A percentile compares a stretch with the other conserved stretches of the same genome.
Conservation (phyloP, 1,284 basidiomycete species). For the Malassezia sympodialis region DNA sequence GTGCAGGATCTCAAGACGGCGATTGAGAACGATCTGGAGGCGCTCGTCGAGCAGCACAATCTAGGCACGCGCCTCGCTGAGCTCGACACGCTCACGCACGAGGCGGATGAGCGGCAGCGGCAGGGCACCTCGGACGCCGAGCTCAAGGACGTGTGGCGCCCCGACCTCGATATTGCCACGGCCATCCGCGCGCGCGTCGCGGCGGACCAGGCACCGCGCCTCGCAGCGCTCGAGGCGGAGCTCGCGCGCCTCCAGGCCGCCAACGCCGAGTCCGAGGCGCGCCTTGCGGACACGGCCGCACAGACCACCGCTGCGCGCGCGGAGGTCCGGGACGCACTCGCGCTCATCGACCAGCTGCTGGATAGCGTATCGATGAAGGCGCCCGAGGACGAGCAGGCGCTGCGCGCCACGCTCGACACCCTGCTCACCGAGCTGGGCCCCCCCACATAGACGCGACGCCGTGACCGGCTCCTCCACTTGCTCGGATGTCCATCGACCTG, state of each 20-base stretch:
- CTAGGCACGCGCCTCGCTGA: conserved; percentile 25
- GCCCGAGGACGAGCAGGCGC: conserved; percentile 5
- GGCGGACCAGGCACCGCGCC: conserved; percentile 25
- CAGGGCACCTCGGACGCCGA: conserved; percentile 19
- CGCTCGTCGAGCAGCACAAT: conserved; percentile 27
- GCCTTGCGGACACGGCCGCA: conserved; percentile 4
- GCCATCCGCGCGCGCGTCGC: conserved; percentile 30
- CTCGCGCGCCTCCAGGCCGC: conserved; percentile 11
- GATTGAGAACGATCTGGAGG: conserved; percentile 28
- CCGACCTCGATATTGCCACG: conserved; percentile 29
- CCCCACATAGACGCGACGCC: neutral
- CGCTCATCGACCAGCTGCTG: conserved; percentile 13
- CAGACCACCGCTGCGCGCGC: neutral
- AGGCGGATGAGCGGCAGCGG: conserved; percentile 29
- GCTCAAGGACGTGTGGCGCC: conserved; percentile 35
- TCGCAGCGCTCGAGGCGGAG: conserved; percentile 22
- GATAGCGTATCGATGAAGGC: conserved; percentile 2
- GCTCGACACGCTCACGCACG: conserved; percentile 25
- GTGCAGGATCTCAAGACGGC: conserved; percentile 29
- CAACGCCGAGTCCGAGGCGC: conserved; percentile 11
- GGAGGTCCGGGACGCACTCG: neutral
- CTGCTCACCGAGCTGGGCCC: conserved; percentile 13
- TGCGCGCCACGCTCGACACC: conserved; percentile 9
- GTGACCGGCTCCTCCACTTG: neutral
- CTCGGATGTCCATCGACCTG: conserved; percentile 51